Evolutionary conservation across 148 eudicot species (phyloP), one percentile per base, ranked within the genome.

Genomic region (Vaccinium darrowii): DNA sequence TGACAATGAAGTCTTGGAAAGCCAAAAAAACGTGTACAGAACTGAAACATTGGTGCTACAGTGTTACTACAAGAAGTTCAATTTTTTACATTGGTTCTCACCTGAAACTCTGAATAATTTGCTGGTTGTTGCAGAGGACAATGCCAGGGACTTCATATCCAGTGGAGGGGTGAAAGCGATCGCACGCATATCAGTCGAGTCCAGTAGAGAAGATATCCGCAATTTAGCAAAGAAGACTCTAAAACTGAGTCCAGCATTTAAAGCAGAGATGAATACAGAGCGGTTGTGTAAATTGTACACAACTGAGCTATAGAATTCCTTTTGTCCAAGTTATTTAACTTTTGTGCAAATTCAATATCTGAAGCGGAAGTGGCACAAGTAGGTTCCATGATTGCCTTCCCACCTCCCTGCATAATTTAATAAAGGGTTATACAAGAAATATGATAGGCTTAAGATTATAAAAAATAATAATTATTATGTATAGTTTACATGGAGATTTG

Each of bases 171-270:
- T 92, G 86, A 86, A 84, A 87, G 94, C 93, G 86, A 91, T 97
- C 53, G 57, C 88, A 54, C 87, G 91, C 67, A 97, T 97, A 87
- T 94, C 98, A 78, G 85, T 88, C 0, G 94, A 89, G 63, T 95
- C 99, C 51, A 88, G 91, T 5, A 91, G 95, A 85, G 99, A 97
- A 91, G 99, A 97, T 80, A 94, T 97, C 63, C 98, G 99, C 78
- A 94, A 88, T 88, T 87, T 97, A 67, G 99, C 99, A 0, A 97
- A 89, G 89, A 95, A 90, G 88, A 93, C 92, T 8, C 82, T 95
- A 60, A 90, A 85, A 78, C 80, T 88, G 84, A 92, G 87, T 88
- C 88, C 90, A 54, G 50, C 81, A 23, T 94, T 94, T 81, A 91
- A 86, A 80, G 93, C 90, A 18, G 92, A 91, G 16, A 36, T 63